These are phyloP conservation scores for Glycyrrhiza uralensis DNA, from an alignment of 306 rosid genomes.

Conservation along the genomic window DNA sequence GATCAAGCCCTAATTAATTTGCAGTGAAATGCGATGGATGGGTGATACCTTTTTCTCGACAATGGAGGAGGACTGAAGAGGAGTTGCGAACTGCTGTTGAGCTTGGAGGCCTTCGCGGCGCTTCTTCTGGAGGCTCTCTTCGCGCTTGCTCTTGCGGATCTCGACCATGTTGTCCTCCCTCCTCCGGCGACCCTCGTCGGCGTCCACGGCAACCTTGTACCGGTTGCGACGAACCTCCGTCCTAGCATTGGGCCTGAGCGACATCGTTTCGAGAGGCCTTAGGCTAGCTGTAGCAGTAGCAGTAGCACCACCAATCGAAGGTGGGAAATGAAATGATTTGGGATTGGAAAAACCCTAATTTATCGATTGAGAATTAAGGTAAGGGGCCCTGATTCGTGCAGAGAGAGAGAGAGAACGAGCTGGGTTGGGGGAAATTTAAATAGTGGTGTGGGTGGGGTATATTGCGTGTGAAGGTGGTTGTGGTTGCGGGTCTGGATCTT, in stretches of 20 bases:
- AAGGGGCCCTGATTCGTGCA: slow-evolving; percentile 9
- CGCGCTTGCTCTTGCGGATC: slow-evolving; percentile 93
- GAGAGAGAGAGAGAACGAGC: neutral
- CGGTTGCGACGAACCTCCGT: slow-evolving; percentile 93
- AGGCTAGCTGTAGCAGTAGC: too few species aligned
- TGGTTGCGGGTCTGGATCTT: neutral
- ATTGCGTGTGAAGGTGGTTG: slow-evolving; percentile 7
- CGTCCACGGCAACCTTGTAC: slow-evolving; percentile 87
- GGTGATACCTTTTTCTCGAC: slow-evolving; percentile 65
- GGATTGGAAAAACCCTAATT: slow-evolving; percentile 41
- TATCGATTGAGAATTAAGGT: slow-evolving; percentile 21
- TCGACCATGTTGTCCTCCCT: slow-evolving; percentile 92
- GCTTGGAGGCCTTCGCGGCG: slow-evolving; percentile 86
- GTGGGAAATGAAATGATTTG: slow-evolving; percentile 13
- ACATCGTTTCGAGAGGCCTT: slow-evolving; percentile 44
- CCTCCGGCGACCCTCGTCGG: slow-evolving; percentile 89
- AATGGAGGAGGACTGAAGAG: slow-evolving; percentile 46
- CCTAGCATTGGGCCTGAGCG: slow-evolving; percentile 80
- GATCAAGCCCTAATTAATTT: slow-evolving; percentile 27
- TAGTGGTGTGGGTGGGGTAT: slow-evolving; percentile 19
- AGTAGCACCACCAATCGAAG: neutral
- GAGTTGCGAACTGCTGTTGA: slow-evolving; percentile 57
- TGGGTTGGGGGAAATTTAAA: slow-evolving; percentile 22
- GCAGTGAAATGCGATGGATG: neutral
- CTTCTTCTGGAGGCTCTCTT: slow-evolving; percentile 85